Conservation (phyloP, 139 green algal species). For the Trebouxia sp. region DNA sequence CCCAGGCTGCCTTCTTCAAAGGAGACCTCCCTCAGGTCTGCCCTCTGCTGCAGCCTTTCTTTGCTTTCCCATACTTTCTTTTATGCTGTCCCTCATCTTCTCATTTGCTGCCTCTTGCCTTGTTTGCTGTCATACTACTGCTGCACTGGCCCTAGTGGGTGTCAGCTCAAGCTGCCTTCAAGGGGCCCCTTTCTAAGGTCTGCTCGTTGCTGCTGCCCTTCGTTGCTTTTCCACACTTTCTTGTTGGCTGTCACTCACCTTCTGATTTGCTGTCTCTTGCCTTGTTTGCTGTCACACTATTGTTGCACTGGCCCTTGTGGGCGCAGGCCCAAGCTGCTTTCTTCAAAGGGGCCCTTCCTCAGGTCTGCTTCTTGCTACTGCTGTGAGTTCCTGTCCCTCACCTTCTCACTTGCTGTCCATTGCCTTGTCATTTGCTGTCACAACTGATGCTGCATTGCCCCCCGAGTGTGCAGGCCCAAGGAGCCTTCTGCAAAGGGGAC, state of each 20-base stretch:
- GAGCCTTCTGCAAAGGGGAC: too few species aligned
- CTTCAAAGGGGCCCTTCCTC: not conserved
- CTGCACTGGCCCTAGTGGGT: not conserved
- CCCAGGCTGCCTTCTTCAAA: slow-evolving; percentile 23
- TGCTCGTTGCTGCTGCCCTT: too few species aligned
- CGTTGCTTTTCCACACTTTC: not conserved
- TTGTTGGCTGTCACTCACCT: not conserved
- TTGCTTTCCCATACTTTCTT: not conserved
- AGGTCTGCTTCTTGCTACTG: not conserved
- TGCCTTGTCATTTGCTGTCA: not conserved
- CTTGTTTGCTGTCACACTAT: not conserved
- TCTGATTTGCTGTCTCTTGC: not conserved
- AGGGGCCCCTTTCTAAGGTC: too few species aligned
- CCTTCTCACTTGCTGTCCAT: not conserved
- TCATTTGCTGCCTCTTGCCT: not conserved
- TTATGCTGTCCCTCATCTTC: not conserved
- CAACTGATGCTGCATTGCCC: not conserved
- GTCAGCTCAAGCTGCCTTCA: not conserved
- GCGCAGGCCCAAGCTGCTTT: slow-evolving; percentile 24
- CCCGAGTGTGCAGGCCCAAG: not conserved
- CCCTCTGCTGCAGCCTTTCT: not conserved
- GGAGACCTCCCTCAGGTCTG: slow-evolving; percentile 10
- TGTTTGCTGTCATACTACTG: not conserved
- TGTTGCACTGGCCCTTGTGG: slow-evolving; percentile 30
- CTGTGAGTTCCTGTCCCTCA: not conserved